Conservation (phyloP, 2,329 filamentous ascomycete genomes). For the Phyllosticta citriasiana region DNA sequence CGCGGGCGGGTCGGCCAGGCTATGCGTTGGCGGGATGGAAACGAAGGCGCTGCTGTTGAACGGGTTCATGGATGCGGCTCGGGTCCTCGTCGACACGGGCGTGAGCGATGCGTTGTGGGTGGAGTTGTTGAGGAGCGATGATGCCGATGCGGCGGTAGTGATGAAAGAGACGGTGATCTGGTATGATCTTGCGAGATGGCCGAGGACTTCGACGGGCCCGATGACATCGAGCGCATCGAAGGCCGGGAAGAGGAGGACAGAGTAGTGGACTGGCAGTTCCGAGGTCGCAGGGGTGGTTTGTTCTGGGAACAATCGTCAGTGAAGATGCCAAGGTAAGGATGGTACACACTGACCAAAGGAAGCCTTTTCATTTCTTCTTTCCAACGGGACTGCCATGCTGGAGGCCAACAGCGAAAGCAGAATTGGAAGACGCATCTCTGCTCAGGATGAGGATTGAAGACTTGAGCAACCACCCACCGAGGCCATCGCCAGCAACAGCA, state of each 20-base stretch:
- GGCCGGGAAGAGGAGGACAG: conserved; percentile 26
- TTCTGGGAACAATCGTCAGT: not conserved
- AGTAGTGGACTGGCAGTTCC: conserved; percentile 20
- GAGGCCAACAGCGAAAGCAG: not conserved
- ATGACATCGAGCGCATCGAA: conserved; percentile 29
- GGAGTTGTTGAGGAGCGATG: not conserved
- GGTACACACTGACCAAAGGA: not conserved
- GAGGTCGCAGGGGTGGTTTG: not conserved
- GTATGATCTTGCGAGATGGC: conserved; percentile 21
- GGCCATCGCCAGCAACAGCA: not conserved
- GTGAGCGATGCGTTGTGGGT: conserved; percentile 16
- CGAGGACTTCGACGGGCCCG: conserved; percentile 40
- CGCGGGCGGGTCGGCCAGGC: conserved; percentile 40
- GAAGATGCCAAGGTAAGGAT: no score
- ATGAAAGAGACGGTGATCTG: conserved; percentile 25
- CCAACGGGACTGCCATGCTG: not conserved
- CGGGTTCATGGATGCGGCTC: conserved; percentile 10
- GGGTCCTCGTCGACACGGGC: conserved; percentile 23
- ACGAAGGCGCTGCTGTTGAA: conserved; percentile 23
- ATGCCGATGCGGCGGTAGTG: conserved; percentile 11
- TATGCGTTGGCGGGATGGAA: conserved; percentile 41
- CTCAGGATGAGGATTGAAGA: not conserved
- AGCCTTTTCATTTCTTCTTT: not conserved
- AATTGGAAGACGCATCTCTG: not conserved
- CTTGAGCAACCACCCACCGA: no score